Evolutionary conservation across 495 filamentous ascomycete genomes (phyloP), one percentile per base, ranked within the genome.

Genomic region (Penicillium angulare): DNA sequence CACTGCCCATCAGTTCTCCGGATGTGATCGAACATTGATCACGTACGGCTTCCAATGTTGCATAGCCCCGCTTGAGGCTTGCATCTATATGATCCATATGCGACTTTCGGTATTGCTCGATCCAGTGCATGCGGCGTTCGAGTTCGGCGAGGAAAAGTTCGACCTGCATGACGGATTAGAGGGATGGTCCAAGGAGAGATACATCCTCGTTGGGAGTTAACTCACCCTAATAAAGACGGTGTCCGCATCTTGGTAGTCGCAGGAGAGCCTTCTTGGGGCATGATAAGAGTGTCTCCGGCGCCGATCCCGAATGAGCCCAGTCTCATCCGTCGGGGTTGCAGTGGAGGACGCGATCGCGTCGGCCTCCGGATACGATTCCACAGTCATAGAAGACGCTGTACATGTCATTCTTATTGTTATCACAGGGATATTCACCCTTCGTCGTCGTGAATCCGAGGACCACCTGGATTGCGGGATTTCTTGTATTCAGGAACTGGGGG

Each of bases 141-240:
- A 99, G 76, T 62, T 97, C 89, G 20, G 86, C 80, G 18, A 99
- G 79, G 69, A 97, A 96, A 18, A 90, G 77, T 68, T 97, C 92
- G 46, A 95, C 86, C 87, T 91, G 53, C 20, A 43, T 35, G 35
- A 49, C 31, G 15, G 49, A n/a, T 68, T 55, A 64, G 47, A 45
- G 42, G 21, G 31, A 29, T 5, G 23, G 22, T 20, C 16, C 1
- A 34, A 27, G 5, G 27, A 10, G 20, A 7, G 7, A 27, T 33
- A n/a, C n/a, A n/a, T 18, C 26, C 26, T 24, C 18, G 20, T 16
- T 17, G 39, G 13, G 31, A 26, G 3, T 29, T n/a, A n/a, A 13
- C 65, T 55, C 55, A 85, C 83, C 69, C 79, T 80, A 29, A 91
- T 69, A 38, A 88, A 79, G 17, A 89, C 71, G 2, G 80, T 79